Evolutionary conservation across 208 protist genomes (phyloP).

Genomic region (Leishmania gerbilli): DNA sequence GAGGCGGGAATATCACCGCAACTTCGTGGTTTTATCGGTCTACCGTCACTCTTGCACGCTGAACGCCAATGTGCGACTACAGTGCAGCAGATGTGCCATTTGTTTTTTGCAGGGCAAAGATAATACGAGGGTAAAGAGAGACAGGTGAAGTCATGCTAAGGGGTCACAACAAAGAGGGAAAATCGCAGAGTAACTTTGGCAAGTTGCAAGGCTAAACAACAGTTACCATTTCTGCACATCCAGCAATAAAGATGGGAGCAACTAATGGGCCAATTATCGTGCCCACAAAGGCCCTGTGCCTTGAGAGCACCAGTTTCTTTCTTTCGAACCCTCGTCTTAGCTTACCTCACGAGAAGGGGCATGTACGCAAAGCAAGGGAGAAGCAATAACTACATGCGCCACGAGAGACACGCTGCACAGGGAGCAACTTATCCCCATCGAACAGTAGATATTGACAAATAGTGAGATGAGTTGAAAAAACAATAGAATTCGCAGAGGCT

Average conservation of each 20-base stretch:
- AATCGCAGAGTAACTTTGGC: not conserved
- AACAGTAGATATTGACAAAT: not conserved
- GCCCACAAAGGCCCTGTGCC: not conserved
- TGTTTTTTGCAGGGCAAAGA: not conserved
- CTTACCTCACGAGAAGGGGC: not conserved
- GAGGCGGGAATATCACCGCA: not conserved
- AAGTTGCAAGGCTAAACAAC: not conserved
- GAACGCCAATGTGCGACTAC: not conserved
- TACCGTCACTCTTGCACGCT: not conserved
- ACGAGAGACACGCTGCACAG: not conserved
- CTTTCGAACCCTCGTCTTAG: not conserved
- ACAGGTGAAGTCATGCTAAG: not conserved
- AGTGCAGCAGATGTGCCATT: not conserved
- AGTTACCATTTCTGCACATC: not conserved
- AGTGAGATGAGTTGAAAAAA: not conserved
- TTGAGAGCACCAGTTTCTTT: slow-evolving; percentile 3
- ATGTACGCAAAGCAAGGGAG: not conserved
- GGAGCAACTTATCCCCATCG: not conserved
- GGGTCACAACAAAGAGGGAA: not conserved
- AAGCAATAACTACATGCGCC: not conserved
- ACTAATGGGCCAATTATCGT: not conserved
- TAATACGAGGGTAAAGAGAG: slow-evolving; percentile 12
- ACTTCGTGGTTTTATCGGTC: not conserved
- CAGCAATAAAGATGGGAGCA: too few species aligned
- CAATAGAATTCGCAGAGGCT: not conserved